Base-by-base conservation (phyloP, 2,329 filamentous ascomycete genomes). In the Camillea tinctor region DNA sequence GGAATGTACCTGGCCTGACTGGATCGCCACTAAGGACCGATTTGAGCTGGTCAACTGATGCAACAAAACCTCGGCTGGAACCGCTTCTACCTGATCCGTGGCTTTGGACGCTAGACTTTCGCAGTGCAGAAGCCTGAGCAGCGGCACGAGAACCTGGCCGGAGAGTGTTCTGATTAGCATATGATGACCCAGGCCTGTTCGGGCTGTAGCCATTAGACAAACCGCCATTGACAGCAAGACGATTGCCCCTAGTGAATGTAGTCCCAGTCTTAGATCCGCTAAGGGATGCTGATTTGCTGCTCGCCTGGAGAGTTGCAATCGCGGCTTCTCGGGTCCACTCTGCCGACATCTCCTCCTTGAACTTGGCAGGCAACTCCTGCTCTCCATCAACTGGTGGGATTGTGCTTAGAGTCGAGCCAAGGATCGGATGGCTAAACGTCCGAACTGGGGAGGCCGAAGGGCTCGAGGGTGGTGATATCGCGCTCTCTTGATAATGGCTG, bases 301-400 rank as follows among this genome's bases (percentile, higher is more conserved):
- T 84, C 58, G 90, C 86, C 60, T 90, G 86, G 54, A 91, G 82
- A 44, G 85, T 81, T 11, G 88, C 84, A 56, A 95, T 78, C 30
- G 90, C 90, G 15, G 80, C 77, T 21, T 96, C 93, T 70, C 88
- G 88, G 48, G 87, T 89, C 94, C 94, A 97, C 53, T 91, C 85
- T 20, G 84, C 80, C 59, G 92, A 78, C 84, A 97, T 91, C 66
- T 91, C 84, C 63, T 95, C 91, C 65, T 84, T 87, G 66, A 92
- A 85, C 24, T 80, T 81, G 17, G 79, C 73, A 0, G 92, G 90
- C 2, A 97, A 78, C 59, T 88, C 82, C n/a, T 77, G 74, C 40
- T 81, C 79, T 4, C 71, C 69, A 21, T 79, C 72, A 56, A 72
- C 61, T 1, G 75, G 70, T 8, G 76, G 76, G 57, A 69, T 77